Conservation (phyloP, 495 filamentous ascomycete species). For the Aspergillus biplanus region DNA sequence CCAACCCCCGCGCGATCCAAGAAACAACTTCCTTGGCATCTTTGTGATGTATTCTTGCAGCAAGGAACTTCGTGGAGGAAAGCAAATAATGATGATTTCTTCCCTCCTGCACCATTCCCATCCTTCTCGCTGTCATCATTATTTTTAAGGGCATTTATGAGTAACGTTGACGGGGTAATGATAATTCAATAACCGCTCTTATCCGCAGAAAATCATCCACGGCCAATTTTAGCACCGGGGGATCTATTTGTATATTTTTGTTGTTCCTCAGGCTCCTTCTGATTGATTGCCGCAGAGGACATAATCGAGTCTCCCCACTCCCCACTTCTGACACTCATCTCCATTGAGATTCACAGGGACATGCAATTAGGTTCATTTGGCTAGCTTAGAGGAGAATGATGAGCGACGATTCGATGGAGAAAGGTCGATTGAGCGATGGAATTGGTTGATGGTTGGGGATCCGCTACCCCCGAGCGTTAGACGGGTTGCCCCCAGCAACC, state of each 20-base stretch:
- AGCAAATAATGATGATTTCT: not conserved
- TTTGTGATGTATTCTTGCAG: not conserved
- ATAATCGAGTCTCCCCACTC: not conserved
- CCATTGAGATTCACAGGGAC: not conserved
- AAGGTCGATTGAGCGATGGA: slow-evolving; percentile 1
- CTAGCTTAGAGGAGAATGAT: not conserved
- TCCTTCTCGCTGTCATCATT: not conserved
- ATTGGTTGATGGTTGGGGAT: slow-evolving; percentile 16
- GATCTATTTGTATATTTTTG: not conserved
- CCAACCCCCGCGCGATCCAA: slow-evolving; percentile 1
- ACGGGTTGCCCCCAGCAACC: slow-evolving; percentile 48
- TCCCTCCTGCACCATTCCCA: not conserved
- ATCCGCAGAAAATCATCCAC: not conserved
- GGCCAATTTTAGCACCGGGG: not conserved
- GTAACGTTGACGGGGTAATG: not conserved
- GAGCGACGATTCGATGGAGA: slow-evolving; percentile 17
- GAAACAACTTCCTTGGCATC: slow-evolving; percentile 9
- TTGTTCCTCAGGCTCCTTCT: not conserved
- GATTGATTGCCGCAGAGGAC: not conserved
- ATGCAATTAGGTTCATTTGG: not conserved
- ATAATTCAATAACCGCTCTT: slow-evolving; percentile 5
- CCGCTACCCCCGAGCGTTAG: slow-evolving; percentile 20
- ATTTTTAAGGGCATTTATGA: not conserved
- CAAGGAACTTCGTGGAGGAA: not conserved
- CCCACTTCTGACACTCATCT: slow-evolving; percentile 6